These are phyloP conservation scores for California macrophylla DNA, from an alignment of 441 rosid genomes.

Conservation along the genomic window DNA sequence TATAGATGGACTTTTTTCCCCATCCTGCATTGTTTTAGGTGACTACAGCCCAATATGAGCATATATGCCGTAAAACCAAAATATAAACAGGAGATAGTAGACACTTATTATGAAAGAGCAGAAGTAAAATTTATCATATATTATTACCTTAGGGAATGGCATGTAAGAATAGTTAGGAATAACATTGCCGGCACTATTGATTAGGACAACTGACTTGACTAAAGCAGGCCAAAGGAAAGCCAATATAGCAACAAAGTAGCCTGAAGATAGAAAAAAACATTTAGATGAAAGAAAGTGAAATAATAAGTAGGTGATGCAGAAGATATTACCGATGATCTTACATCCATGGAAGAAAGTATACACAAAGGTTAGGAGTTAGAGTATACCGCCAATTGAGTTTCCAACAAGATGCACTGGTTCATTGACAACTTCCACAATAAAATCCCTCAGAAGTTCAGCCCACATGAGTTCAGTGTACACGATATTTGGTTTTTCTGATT, in stretches of 20 bases:
- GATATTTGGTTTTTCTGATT: slow-evolving; percentile 81
- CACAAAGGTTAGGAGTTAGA: slow-evolving; percentile 12
- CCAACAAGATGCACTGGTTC: slow-evolving; percentile 86
- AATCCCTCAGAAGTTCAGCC: slow-evolving; percentile 83
- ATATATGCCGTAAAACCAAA: not conserved
- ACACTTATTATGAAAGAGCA: not conserved
- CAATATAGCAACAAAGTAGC: slow-evolving; percentile 57
- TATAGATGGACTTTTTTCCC: not conserved
- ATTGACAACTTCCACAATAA: slow-evolving; percentile 58
- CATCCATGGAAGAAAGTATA: too few relatives aligned
- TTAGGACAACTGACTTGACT: slow-evolving; percentile 54
- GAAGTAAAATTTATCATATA: slow-evolving; percentile 3
- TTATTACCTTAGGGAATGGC: slow-evolving; percentile 40
- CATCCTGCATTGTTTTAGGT: not conserved
- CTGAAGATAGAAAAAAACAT: slow-evolving; percentile 24
- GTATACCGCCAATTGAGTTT: slow-evolving; percentile 79
- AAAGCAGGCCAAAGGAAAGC: slow-evolving; percentile 60
- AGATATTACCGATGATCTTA: not conserved
- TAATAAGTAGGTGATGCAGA: slow-evolving; percentile 11
- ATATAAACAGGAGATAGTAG: not conserved
- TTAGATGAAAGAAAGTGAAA: slow-evolving; percentile 8
- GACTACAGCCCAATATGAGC: not conserved
- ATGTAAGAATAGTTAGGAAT: slow-evolving; percentile 44
- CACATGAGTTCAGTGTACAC: slow-evolving; percentile 73
- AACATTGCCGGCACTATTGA: slow-evolving; percentile 72